Base-by-base conservation (phyloP, 2,329 filamentous ascomycete genomes). In the Grosmannia penicillata region DNA sequence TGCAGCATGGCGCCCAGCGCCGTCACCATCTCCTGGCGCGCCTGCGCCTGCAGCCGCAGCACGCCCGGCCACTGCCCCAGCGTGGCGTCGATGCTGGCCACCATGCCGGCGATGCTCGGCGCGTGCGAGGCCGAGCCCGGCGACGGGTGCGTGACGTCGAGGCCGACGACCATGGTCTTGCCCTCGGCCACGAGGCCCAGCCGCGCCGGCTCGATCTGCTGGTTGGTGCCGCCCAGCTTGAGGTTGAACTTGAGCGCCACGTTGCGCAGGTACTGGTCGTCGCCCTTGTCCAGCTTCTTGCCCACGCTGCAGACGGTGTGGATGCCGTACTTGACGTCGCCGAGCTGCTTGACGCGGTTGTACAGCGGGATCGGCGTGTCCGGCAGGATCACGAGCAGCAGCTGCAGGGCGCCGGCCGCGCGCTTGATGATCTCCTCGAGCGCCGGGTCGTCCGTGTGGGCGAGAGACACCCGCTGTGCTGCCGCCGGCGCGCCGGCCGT, bases 121-220 rank as follows among this genome's bases (percentile, higher is more conserved):
- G 34, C 34, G 3, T 15, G 7, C 14, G 26, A n/a, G 18, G 34
- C 17, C 11, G 41, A 81, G 68, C 14, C 30, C 8, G 0, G 37
- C 47, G 6, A 45, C 45, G 2, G 86, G 49, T 94, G 87, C 0
- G 85, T 93, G 1, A 94, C 86, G 51, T 94, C 87, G 47, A 91
- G 78, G 0, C 87, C 86, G 8, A 93, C 74, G 1, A 94, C 60
- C 78, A 95, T 95, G 0, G 85, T 93, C 48, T 77, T 77, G 1
- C 71, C 72, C 26, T 78, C 66, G n/a, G 40, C 28, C 13, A 47
- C 30, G 27, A 47, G 36, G 28, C 63, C 61, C 39, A 86, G 57
- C 0, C 85, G 63, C 1, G 66, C 67, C 5, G 79, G 60, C 19
- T 77, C 68, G 1, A 93, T 60, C 14, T 57, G 59, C 51, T 93